These are phyloP conservation scores for Hansfordia pulvinata DNA, from an alignment of 2,329 filamentous ascomycete genomes.

Conservation along the genomic window DNA sequence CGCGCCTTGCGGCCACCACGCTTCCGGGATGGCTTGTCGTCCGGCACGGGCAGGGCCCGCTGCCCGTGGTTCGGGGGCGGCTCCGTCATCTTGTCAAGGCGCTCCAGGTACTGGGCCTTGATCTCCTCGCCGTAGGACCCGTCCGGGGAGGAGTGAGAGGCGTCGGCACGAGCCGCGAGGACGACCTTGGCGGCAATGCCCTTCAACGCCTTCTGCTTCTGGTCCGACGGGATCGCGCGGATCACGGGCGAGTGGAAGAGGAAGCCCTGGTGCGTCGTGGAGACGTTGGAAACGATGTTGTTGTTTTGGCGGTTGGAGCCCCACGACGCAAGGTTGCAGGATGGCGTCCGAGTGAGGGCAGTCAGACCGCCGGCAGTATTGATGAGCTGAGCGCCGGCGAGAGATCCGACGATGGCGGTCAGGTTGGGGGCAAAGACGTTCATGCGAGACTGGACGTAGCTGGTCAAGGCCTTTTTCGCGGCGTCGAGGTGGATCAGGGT, in stretches of 20 bases:
- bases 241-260: constrained; percentile 89
- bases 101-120: constrained; percentile 68
- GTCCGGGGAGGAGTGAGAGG: constrained; percentile 67
- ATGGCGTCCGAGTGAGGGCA: constrained; percentile 79
- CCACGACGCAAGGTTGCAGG: constrained; percentile 83
- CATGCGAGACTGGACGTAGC: constrained; percentile 96
- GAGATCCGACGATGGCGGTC: constrained; percentile 76
- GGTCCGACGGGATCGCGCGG: constrained; percentile 66
- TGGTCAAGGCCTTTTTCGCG: constrained; percentile 74
- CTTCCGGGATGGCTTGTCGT: constrained; percentile 90
- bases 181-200: constrained; percentile 90
- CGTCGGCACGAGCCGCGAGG: constrained; percentile 83
- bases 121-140: constrained; percentile 75
- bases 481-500: constrained; percentile 80
- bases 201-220: constrained; percentile 88
- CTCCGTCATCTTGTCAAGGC: constrained; percentile 85
- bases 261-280: constrained; percentile 82
- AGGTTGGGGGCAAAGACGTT: constrained; percentile 90
- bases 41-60: constrained; percentile 77
- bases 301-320: constrained; percentile 73
- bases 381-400: constrained; percentile 91
- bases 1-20: constrained; percentile 79
- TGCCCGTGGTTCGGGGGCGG: constrained; percentile 80
- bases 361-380: constrained; percentile 84
- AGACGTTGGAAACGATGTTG: constrained; percentile 85